Evolutionary conservation across 2,329 filamentous ascomycete species (phyloP).

Genomic region (Laburnicola sp.): DNA sequence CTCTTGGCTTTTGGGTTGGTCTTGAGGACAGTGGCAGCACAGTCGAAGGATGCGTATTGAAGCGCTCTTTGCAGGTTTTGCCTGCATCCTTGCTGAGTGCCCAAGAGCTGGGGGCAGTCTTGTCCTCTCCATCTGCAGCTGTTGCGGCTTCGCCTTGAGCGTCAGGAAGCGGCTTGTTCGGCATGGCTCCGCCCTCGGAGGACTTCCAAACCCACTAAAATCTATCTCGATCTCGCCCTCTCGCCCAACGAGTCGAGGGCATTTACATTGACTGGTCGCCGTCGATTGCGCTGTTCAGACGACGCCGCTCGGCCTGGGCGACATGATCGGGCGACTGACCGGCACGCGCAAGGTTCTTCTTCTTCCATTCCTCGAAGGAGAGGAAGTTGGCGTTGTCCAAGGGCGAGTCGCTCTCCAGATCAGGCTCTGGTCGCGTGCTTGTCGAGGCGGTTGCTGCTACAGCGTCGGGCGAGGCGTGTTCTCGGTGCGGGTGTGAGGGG

Average conservation of each 20-base stretch:
- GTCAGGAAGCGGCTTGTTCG: constrained; percentile 20
- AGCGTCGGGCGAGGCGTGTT: constrained; percentile 12
- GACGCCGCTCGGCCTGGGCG: constrained; percentile 57
- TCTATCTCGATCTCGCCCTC: constrained; percentile 83
- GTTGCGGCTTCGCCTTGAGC: constrained; percentile 23
- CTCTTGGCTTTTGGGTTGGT: constrained; percentile 85
- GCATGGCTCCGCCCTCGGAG: constrained; percentile 28
- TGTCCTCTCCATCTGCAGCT: constrained; percentile 29
- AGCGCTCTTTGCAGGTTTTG: constrained; percentile 95
- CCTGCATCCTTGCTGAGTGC: constrained; percentile 85
- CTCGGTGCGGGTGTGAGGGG: constrained; percentile 8
- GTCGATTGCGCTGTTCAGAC: constrained; percentile 50
- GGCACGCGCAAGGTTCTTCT: constrained; percentile 81
- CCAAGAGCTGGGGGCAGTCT: constrained; percentile 37
- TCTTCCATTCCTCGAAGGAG: constrained; percentile 98
- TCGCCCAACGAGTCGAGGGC: constrained; percentile 81
- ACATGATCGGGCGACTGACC: constrained; percentile 75
- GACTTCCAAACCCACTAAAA: constrained; percentile 64
- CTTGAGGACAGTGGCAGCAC: constrained; percentile 89
- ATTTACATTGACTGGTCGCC: constrained; percentile 61
- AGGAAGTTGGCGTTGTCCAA: constrained; percentile 81
- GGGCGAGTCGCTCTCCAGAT: constrained; percentile 65
- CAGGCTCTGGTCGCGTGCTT: constrained; percentile 48
- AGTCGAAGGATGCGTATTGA: constrained; percentile 96
- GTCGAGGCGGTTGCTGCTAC: constrained; percentile 13